These are phyloP conservation scores for Coemansia furcata DNA, from an alignment of 192 early-diverging fungal genomes.

Conservation along the genomic window DNA sequence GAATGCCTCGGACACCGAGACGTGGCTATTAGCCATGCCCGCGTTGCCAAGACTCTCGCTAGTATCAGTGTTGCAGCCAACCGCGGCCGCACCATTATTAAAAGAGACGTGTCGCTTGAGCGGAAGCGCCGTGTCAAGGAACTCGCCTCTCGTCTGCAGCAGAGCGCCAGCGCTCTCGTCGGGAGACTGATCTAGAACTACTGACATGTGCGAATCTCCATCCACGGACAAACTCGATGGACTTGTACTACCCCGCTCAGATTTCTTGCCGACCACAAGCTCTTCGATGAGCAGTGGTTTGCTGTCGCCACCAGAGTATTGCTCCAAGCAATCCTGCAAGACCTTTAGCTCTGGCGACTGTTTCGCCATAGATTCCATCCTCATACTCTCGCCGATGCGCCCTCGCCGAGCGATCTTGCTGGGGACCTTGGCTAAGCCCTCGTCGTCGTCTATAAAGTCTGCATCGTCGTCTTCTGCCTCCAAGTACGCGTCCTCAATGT, in stretches of 20 bases:
- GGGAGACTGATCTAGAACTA: neutral
- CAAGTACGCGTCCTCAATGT: constrained; percentile 83
- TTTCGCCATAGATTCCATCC: neutral
- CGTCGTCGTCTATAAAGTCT: constrained; percentile 28
- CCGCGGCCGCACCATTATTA: neutral
- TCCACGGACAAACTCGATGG: neutral
- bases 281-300: neutral
- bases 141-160: neutral
- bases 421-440: neutral
- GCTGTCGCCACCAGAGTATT: constrained; percentile 16
- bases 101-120: constrained; percentile 1
- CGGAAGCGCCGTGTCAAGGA: neutral
- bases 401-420: neutral
- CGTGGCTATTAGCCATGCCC: neutral
- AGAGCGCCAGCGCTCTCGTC: constrained; percentile 2
- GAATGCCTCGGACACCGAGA: constrained; percentile 40
- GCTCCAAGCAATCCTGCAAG: constrained; percentile 30
- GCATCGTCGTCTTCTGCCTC: constrained; percentile 62
- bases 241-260: neutral
- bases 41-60: neutral
- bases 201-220: neutral
- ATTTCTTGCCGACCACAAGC: neutral
- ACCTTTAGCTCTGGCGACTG: constrained; percentile 31
- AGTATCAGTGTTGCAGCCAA: neutral
- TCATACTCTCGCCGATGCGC: neutral